These are phyloP conservation scores for Cyberlindnera maritima DNA, from an alignment of 805 yeast genomes.

Conservation along the genomic window DNA sequence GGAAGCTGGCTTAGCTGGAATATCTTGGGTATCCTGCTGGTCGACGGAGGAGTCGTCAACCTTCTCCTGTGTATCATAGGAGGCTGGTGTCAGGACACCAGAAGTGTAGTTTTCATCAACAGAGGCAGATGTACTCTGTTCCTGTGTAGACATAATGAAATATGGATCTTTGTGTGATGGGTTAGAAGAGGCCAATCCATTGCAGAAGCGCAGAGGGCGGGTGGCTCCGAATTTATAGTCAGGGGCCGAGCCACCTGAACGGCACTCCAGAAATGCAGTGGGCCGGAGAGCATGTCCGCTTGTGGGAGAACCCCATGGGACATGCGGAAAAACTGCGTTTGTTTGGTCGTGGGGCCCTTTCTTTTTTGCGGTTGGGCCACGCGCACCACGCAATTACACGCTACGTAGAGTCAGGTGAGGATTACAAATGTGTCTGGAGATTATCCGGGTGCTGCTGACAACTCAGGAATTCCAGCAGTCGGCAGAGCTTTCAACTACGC, in stretches of 20 bases:
- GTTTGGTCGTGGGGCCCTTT: not conserved
- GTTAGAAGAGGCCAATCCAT: not conserved
- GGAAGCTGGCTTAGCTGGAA: constrained; percentile 33
- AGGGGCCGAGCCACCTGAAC: not conserved
- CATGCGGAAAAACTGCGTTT: not conserved
- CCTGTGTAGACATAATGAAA: constrained; percentile 15
- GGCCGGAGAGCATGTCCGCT: constrained; percentile 9
- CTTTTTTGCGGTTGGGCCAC: not conserved
- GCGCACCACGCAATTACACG: not conserved
- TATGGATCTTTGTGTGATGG: not conserved
- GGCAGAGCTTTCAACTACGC: too few species aligned
- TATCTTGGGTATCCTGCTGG: constrained; percentile 1
- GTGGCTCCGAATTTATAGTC: constrained; percentile 1
- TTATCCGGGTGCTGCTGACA: not conserved
- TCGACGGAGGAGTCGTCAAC: constrained; percentile 16
- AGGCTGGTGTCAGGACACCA: constrained; percentile 25
- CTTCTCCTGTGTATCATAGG: constrained; percentile 18
- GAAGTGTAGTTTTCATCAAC: constrained; percentile 13
- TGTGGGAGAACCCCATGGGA: constrained; percentile 13
- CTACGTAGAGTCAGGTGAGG: not conserved
- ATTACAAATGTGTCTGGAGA: not conserved
- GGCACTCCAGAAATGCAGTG: not conserved
- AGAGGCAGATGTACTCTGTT: constrained; percentile 10
- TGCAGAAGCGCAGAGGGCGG: not conserved
- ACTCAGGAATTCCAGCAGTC: too few species aligned